Conservation (phyloP, 2,329 filamentous ascomycete genomes). For the Fusarium musae region DNA sequence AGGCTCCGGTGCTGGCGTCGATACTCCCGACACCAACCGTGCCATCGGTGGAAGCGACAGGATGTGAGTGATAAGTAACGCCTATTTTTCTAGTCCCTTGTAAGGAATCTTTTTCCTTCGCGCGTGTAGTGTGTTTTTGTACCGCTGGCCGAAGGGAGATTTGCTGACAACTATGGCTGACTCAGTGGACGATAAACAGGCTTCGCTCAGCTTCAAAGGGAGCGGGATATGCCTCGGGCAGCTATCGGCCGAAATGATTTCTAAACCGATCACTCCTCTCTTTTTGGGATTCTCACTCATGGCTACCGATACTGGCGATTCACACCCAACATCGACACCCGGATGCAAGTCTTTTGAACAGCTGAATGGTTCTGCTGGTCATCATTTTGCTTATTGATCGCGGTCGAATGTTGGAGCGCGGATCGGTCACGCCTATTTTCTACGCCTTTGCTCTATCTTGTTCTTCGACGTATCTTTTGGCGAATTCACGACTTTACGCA, state of each 20-base stretch:
- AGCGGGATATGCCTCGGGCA: constrained; percentile 60
- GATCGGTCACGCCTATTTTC: constrained; percentile 45
- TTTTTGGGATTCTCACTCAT: constrained; percentile 28
- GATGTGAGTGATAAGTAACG: constrained; percentile 86
- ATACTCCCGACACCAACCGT: constrained; percentile 78
- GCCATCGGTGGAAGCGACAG: constrained; percentile 84
- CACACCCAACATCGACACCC: constrained; percentile 44
- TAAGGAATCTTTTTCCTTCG: constrained; percentile 87
- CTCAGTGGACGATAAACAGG: constrained; percentile 86
- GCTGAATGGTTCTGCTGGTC: constrained; percentile 33
- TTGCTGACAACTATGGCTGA: constrained; percentile 81
- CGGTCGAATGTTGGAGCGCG: constrained; percentile 44
- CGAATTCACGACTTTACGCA: constrained; percentile 49
- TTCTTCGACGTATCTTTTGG: constrained; percentile 54
- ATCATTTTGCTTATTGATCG: constrained; percentile 40
- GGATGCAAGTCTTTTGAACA: constrained; percentile 37
- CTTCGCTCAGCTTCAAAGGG: constrained; percentile 85
- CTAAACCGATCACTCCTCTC: constrained; percentile 26
- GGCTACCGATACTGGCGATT: constrained; percentile 43
- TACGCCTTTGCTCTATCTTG: constrained; percentile 55
- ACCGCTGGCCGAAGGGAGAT: constrained; percentile 79
- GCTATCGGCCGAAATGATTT: constrained; percentile 51
- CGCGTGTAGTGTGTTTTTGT: constrained; percentile 77
- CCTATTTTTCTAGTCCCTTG: constrained; percentile 70
- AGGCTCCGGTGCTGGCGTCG: constrained; percentile 65